Evolutionary conservation across 2,329 filamentous ascomycete genomes (phyloP).

Genomic region (Hypoxylon sp.): DNA sequence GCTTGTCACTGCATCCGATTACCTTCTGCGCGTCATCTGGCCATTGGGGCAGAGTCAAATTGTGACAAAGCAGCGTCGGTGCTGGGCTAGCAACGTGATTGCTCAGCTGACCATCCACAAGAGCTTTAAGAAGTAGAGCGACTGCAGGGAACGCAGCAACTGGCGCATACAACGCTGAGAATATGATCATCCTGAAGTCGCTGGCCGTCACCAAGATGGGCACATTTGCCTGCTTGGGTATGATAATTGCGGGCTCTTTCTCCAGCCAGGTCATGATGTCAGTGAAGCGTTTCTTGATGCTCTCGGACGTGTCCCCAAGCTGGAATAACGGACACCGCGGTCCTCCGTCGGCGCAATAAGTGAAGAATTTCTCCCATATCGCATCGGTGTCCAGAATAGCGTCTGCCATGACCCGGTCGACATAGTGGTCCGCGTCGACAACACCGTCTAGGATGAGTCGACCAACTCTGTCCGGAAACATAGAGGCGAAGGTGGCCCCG

Average conservation of each 20-base stretch:
- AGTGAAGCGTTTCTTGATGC: conserved; percentile 51
- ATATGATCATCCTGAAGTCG: conserved; percentile 56
- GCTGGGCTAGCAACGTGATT: conserved; percentile 18
- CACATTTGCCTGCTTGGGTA: conserved; percentile 49
- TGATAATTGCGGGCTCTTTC: conserved; percentile 53
- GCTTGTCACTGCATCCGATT: conserved; percentile 55
- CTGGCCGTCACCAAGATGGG: conserved; percentile 56
- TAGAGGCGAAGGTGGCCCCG: conserved; percentile 57
- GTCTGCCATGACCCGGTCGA: conserved; percentile 56
- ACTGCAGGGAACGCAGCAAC: conserved; percentile 51
- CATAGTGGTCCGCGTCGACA: conserved; percentile 59
- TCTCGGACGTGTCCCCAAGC: conserved; percentile 52
- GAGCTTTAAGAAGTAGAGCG: conserved; percentile 52
- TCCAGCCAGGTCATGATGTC: conserved; percentile 53
- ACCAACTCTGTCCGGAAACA: conserved; percentile 59
- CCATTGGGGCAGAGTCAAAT: conserved; percentile 45
- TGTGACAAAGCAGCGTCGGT: conserved; percentile 43
- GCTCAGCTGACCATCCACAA: conserved; percentile 47
- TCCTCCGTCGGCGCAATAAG: conserved; percentile 61
- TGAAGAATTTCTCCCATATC: conserved; percentile 61
- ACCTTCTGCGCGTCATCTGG: conserved; percentile 50
- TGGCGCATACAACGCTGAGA: conserved; percentile 55
- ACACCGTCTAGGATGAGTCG: conserved; percentile 58
- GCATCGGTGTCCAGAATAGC: conserved; percentile 61
- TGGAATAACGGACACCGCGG: conserved; percentile 57